These are phyloP conservation scores for Babesia ovata DNA, from an alignment of 169 alveolate genomes.

Conservation along the genomic window DNA sequence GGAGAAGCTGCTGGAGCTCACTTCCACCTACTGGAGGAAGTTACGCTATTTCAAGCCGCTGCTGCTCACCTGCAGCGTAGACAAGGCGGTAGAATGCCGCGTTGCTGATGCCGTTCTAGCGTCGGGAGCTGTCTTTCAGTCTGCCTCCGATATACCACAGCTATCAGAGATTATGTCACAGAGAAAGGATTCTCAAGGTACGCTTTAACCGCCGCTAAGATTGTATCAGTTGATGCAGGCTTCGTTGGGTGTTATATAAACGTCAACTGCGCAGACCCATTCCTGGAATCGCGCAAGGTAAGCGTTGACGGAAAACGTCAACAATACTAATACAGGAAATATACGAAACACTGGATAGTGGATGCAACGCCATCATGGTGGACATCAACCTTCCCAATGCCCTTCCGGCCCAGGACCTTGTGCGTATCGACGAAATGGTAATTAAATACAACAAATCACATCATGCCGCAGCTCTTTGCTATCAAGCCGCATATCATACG, in stretches of 20 bases:
- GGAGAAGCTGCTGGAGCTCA: constrained; percentile 43
- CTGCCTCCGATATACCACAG: background rate
- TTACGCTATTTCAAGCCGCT: constrained; percentile 48
- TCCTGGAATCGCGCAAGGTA: constrained; percentile 4
- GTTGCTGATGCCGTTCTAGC: constrained; percentile 48
- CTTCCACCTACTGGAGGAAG: constrained; percentile 59
- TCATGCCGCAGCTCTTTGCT: background rate
- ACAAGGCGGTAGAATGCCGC: constrained; percentile 53
- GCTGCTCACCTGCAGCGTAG: constrained; percentile 54
- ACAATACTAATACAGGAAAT: constrained; percentile 2
- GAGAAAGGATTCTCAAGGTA: constrained; percentile 14
- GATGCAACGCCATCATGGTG: constrained; percentile 34
- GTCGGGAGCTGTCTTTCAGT: constrained; percentile 35
- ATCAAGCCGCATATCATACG: constrained; percentile 16
- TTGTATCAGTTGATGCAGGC: background rate
- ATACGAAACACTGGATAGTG: constrained; percentile 22
- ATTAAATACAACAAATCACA: background rate
- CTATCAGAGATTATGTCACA: constrained; percentile 21
- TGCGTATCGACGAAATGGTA: constrained; percentile 32
- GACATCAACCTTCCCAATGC: constrained; percentile 2
- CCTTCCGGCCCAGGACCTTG: background rate
- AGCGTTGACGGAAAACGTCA: background rate
- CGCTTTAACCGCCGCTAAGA: background rate
- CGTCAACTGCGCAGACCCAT: constrained; percentile 4
- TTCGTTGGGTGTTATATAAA: constrained; percentile 51